phyloP scores from a whole-genome alignment of 768 basidiomycete genomes.

The Psilocybe subaeruginosa region DNA sequence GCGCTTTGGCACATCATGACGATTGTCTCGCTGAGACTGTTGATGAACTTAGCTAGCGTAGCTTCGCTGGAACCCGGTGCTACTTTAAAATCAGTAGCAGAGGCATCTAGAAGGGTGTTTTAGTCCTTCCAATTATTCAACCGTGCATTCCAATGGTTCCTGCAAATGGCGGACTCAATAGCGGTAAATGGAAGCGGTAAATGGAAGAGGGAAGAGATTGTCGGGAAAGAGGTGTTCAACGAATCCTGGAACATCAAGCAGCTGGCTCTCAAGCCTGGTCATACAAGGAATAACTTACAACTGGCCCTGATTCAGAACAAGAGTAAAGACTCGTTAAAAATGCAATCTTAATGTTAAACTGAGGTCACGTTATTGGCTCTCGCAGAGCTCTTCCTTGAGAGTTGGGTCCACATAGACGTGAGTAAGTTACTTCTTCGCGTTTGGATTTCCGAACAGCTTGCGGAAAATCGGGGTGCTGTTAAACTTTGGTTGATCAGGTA shows the following conservation, averaged over 20 bases:
- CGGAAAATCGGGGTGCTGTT: not conserved
- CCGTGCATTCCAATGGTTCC: not conserved
- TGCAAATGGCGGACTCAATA: not conserved
- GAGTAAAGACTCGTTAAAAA: too few relatives aligned
- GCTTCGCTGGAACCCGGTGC: too few relatives aligned
- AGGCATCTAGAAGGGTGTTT: too few relatives aligned
- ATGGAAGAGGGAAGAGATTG: not conserved
- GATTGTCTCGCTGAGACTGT: not conserved
- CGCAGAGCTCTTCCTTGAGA: not conserved
- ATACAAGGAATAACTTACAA: too few relatives aligned
- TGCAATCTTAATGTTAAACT: too few relatives aligned
- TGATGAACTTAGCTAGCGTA: not conserved
- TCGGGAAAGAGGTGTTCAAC: constrained; percentile 1
- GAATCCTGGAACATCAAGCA: not conserved
- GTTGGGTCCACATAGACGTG: not conserved
- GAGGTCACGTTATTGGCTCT: not conserved
- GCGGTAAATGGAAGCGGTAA: not conserved
- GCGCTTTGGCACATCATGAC: not conserved
- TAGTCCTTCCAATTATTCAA: not conserved
- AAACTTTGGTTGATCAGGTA: not conserved
- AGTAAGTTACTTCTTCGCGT: not conserved
- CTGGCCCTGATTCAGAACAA: too few relatives aligned
- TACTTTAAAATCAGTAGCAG: not conserved
- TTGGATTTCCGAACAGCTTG: not conserved
- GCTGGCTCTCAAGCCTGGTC: not conserved